Base-by-base conservation (phyloP, 495 filamentous ascomycete species). In the Penicillium parvum region DNA sequence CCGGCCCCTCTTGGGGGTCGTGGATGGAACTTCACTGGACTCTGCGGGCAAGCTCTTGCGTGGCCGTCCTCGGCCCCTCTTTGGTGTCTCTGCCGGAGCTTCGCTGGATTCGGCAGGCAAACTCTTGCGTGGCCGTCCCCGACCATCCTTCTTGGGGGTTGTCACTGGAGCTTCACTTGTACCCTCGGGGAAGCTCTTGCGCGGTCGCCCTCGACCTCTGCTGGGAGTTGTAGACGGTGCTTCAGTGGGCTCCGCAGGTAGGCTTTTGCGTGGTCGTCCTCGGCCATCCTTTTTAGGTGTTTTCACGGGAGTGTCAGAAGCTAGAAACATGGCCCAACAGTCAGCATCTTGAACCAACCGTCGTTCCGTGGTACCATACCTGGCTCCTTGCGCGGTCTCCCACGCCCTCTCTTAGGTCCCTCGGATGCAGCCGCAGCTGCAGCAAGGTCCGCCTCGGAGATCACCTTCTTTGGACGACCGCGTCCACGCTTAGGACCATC, bases 401-500 rank as follows among this genome's bases (percentile, higher is more conserved):
- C 57, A 17, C 57, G 57, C 5, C 54, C 57, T 38, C 37, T 48
- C 49, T 60, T 57, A 3, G 40, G 28, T 1, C 16, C 35, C 6
- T 37, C 28, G 7, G 43, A 21, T 7, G 44, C 29, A 0, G 25
- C 22, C 12, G 30, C 40, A 10, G 48, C 42, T 10, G 52, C 43
- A 5, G 41, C 43, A 17, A 29, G 10, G 12, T 53, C 49, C 8
- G 30, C 23, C n/a, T 47, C 49, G 0, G 47, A 33, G 35, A 45
- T 34, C 18, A 49, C 25, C 30, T 61, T 63, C 4, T 42, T 51
- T 3, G 60, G 68, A 30, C 68, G 65, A 21, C 68, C 68, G 17
- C 68, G 68, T 11, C 65, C 68, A 37, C 68, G 58, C 40, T 68
- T 70, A 16, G 66, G 60, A 7, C 57, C 58, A 28, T 53, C 47